Evolutionary conservation across 2,329 filamentous ascomycete genomes (phyloP).

Genomic region (Periconia sp.): DNA sequence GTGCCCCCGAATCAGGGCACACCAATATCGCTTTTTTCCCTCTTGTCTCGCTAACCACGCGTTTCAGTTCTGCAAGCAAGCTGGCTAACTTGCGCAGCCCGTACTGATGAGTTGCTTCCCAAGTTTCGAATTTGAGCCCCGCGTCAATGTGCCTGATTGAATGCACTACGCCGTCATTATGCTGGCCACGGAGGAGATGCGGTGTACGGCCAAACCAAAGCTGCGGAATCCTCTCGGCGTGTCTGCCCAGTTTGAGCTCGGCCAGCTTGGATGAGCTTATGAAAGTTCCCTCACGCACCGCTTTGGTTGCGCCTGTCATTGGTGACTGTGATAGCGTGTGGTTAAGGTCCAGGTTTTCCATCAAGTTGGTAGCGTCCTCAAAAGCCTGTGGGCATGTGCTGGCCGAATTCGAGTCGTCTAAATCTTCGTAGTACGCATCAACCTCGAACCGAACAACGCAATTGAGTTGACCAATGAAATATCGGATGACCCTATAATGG

Average conservation of each 20-base stretch:
- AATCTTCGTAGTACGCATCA: slow-evolving; percentile 20
- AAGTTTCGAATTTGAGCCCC: no score
- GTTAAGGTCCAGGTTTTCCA: slow-evolving; percentile 3
- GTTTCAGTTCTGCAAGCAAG: no score
- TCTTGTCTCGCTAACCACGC: no score
- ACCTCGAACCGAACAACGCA: slow-evolving; percentile 22
- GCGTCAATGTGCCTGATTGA: not conserved
- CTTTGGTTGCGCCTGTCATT: slow-evolving; percentile 1
- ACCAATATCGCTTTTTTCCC: no score
- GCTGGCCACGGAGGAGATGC: slow-evolving; percentile 17
- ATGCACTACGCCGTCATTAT: slow-evolving; percentile 13
- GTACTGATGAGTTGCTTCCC: no score
- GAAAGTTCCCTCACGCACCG: slow-evolving; percentile 5
- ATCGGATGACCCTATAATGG: slow-evolving; percentile 22
- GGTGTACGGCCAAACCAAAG: slow-evolving; percentile 26
- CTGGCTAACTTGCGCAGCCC: no score
- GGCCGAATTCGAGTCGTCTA: slow-evolving; percentile 1
- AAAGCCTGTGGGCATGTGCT: slow-evolving; percentile 3
- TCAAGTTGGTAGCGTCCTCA: slow-evolving; percentile 2
- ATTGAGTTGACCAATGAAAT: slow-evolving; percentile 16
- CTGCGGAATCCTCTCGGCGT: slow-evolving; percentile 13
- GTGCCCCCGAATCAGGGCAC: no score
- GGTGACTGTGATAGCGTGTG: slow-evolving; percentile 1
- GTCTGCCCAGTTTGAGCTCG: slow-evolving; percentile 18
- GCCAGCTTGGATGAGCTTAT: slow-evolving; percentile 11